These are phyloP conservation scores for Scheffersomyces amazonensis DNA, from an alignment of 805 yeast genomes.

Conservation along the genomic window DNA sequence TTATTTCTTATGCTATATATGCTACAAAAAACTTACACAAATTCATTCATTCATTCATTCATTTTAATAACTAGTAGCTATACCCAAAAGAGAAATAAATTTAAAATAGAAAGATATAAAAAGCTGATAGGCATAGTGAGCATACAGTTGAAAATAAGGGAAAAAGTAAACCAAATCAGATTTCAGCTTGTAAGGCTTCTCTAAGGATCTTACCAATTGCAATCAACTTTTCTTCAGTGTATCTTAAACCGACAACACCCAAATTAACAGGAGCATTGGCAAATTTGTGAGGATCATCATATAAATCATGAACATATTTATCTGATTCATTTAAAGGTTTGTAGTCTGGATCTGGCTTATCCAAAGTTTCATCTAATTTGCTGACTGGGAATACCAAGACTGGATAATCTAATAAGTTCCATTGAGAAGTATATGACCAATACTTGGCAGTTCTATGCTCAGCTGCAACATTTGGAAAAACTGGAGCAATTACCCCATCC, in stretches of 20 bases:
- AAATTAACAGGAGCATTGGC: constrained; percentile 15
- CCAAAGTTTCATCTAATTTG: constrained; percentile 11
- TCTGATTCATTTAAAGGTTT: constrained; percentile 13
- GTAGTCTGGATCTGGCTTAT: constrained; percentile 9
- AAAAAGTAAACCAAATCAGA: too few species aligned
- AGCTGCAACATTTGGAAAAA: constrained; percentile 13
- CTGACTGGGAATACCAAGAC: constrained; percentile 14
- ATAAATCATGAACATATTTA: constrained; percentile 8
- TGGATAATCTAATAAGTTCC: constrained; percentile 19
- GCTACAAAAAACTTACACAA: too few species aligned
- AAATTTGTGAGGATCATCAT: constrained; percentile 12
- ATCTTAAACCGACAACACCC: constrained; percentile 15
- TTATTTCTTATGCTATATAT: too few species aligned
- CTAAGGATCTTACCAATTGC: constrained; percentile 10
- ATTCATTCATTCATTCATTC: too few species aligned
- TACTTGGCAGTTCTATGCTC: constrained; percentile 16
- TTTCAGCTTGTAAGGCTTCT: background rate
- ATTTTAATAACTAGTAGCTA: too few species aligned
- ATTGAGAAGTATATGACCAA: constrained; percentile 18
- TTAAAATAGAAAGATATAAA: too few species aligned
- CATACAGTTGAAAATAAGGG: too few species aligned
- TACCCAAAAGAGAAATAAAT: too few species aligned
- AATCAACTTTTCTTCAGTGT: constrained; percentile 16
- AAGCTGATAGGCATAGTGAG: too few species aligned
- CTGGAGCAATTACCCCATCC: constrained; percentile 16